A percentile compares a stretch with the other conserved stretches of the same genome.
phyloP scores from a whole-genome alignment of 768 basidiomycete genomes.

The Rossbeevera mucosa region DNA sequence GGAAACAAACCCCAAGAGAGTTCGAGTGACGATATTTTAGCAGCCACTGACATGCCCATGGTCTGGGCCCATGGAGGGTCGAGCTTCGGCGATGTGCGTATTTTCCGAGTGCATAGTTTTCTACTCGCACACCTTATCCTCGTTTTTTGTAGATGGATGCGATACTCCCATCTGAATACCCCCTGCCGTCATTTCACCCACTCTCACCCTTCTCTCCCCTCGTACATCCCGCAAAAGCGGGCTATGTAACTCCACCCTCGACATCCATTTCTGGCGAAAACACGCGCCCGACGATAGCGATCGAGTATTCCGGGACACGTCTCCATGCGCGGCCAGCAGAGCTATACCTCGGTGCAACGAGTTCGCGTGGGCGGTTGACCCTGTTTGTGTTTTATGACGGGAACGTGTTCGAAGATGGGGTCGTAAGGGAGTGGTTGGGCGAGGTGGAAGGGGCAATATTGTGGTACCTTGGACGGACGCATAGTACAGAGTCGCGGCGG shows the following conservation, averaged over 20 bases:
- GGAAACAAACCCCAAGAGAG: background rate
- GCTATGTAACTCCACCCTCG: background rate
- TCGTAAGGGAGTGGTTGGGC: slow-evolving; percentile 44
- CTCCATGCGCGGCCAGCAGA: slow-evolving; percentile 45
- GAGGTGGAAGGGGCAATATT: slow-evolving; percentile 37
- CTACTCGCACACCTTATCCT: background rate
- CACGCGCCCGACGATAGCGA: slow-evolving; percentile 7
- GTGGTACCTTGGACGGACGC: slow-evolving; percentile 28
- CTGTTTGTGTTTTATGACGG: slow-evolving; percentile 38
- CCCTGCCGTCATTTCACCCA: slow-evolving; percentile 20
- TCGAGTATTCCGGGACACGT: slow-evolving; percentile 7
- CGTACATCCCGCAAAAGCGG: slow-evolving; percentile 10
- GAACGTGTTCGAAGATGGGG: slow-evolving; percentile 40
- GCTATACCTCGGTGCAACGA: slow-evolving; percentile 40
- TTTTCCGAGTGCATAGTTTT: background rate
- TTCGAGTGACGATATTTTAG: background rate
- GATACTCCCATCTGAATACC: slow-evolving; percentile 35
- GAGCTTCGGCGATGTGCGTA: slow-evolving; percentile 29
- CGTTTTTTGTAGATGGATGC: slow-evolving; percentile 28
- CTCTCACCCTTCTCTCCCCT: slow-evolving; percentile 20
- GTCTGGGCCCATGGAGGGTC: slow-evolving; percentile 17
- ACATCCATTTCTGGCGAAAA: background rate
- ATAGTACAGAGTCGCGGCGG: background rate
- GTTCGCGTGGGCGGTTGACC: slow-evolving; percentile 28
- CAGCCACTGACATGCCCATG: slow-evolving; percentile 2